Conservation (phyloP, 2,329 filamentous ascomycete species). For the Claviceps capensis region DNA sequence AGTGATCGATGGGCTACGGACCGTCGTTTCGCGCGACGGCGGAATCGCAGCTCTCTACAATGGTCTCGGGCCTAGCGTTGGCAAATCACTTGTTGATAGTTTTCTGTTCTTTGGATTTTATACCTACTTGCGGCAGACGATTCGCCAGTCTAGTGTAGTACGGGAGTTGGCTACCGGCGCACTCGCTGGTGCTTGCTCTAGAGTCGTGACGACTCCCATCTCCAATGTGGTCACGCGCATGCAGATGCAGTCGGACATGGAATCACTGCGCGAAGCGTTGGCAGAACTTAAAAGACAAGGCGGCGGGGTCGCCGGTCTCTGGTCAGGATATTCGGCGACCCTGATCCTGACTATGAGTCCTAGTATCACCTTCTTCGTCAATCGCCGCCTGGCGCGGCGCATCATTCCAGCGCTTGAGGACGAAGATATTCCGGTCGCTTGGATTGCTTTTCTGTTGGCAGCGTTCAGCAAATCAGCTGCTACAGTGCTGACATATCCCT, state of each 20-base stretch:
- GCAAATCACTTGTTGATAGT: conserved; percentile 57
- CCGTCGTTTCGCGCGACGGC: conserved; percentile 61
- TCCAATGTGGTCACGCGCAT: conserved; percentile 72
- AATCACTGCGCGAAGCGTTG: conserved; percentile 43
- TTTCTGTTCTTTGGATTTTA: conserved; percentile 84
- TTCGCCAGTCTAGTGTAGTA: conserved; percentile 38
- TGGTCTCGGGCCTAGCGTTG: conserved; percentile 48
- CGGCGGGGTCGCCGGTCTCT: conserved; percentile 63
- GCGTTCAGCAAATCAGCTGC: conserved; percentile 69
- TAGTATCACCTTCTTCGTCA: conserved; percentile 72
- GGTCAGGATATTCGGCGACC: conserved; percentile 76
- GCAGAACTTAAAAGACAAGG: conserved; percentile 46
- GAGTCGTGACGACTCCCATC: conserved; percentile 66
- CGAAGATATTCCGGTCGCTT: conserved; percentile 24
- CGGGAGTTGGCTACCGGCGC: conserved; percentile 66
- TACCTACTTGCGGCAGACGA: conserved; percentile 33
- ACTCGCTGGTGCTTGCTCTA: conserved; percentile 59
- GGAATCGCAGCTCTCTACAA: conserved; percentile 56
- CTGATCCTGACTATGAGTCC: conserved; percentile 75
- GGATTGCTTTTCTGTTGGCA: conserved; percentile 39
- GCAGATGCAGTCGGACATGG: conserved; percentile 47
- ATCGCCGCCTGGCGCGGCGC: conserved; percentile 52
- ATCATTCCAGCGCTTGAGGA: conserved; percentile 37
- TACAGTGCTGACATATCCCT: conserved; percentile 67
- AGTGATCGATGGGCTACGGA: conserved; percentile 53